These are phyloP conservation scores for Plasmodium coatneyi DNA, from an alignment of 169 alveolate species.

Conservation along the genomic window DNA sequence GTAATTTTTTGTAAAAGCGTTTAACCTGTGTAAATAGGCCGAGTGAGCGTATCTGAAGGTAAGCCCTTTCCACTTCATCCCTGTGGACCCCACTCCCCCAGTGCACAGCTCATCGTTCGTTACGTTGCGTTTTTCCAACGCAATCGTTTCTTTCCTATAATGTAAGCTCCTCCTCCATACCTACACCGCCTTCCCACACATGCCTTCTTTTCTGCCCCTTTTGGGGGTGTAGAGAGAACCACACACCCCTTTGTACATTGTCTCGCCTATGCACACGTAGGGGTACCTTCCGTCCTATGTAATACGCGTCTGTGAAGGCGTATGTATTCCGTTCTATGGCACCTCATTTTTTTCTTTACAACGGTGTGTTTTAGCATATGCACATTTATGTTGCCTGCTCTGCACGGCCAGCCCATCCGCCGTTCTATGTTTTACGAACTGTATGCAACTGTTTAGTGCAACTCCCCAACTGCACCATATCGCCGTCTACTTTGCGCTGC, in stretches of 20 bases:
- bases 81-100: neutral
- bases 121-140: neutral
- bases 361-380: neutral
- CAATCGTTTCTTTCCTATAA: neutral
- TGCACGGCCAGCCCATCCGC: neutral
- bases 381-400: neutral
- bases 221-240: neutral
- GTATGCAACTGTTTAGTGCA: neutral
- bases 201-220: neutral
- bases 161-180: neutral
- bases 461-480: neutral
- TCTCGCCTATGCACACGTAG: neutral
- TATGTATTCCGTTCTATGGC: neutral
- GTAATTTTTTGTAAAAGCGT: conserved; percentile 1
- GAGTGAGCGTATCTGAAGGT: neutral
- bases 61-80: neutral
- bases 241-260: neutral
- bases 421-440: neutral
- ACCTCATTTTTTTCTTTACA: neutral
- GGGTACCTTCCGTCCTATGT: neutral
- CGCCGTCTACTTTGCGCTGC: neutral
- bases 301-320: neutral
- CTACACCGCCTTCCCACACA: neutral
- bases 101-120: neutral
- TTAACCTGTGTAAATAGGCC: neutral